Base-by-base conservation (phyloP, 495 filamentous ascomycete genomes). In the Podospora australis region DNA sequence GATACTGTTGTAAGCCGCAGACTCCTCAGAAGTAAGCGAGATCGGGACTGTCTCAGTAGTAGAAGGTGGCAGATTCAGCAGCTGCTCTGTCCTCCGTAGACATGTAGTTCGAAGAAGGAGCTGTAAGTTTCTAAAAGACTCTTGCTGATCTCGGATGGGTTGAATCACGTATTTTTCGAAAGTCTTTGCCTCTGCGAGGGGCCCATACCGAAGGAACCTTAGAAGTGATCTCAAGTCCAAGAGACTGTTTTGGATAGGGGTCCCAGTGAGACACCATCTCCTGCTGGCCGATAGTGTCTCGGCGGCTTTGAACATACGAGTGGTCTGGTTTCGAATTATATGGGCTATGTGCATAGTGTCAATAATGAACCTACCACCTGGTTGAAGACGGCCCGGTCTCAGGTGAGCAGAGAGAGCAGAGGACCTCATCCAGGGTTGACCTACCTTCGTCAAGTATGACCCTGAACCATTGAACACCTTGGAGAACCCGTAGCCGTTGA, bases 251-350 rank as follows among this genome's bases (percentile, higher is more conserved):
- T 42, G 39, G 5, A 42, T 42, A 2, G 39, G 39, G 9, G 39
- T 42, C 14, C 39, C 39, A 4, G 39, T 42, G 14, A 46, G 17
- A n/a, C 44, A 46, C 44, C 44, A 46, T 20, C 44, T 46, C 23
- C 44, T 20, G 10, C 22, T 10, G 17, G 28, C 20, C 16, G 20
- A 6, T 2, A 46, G 44, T 4, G 7, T 20, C 8, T 29, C 26
- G 11, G 32, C 44, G n/a, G 44, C 20, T 21, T 38, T 46, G 44
- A 46, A 46, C 2, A 46, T 21, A 9, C 13, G 28, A 13, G 30
- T 46, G 20, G 9, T 21, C 2, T 35, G 29, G 19, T 35, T 46
- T n/a, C 30, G 44, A 13, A 46, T 46, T 4, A 16, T 35, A 23
- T 46, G 44, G 4, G 44, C 44, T 38, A 19, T 13, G 28, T 9